These are phyloP conservation scores for Stephanodiscus minutulus DNA, from an alignment of 108 stramenopile species.

Conservation along the genomic window DNA sequence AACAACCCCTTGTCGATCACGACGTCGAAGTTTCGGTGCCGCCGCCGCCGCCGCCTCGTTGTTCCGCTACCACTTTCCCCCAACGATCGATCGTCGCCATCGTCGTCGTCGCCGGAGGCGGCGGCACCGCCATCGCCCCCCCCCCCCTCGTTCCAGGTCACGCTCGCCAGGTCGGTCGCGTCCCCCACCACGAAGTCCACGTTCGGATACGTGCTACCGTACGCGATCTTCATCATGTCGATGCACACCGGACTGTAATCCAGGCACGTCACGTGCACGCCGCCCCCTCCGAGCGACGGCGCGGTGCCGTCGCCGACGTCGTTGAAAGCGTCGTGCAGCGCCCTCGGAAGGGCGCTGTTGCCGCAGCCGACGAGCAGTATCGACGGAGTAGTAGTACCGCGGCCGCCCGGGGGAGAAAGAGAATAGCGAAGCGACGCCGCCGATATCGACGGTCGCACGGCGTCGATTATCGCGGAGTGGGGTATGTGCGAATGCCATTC, in stretches of 20 bases:
- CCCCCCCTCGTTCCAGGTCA: conserved; percentile 15
- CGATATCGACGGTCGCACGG: conserved; percentile 38
- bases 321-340: conserved; percentile 48
- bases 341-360: conserved; percentile 59
- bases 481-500: conserved; percentile 81
- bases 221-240: conserved; percentile 50
- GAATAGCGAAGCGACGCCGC: conserved; percentile 5
- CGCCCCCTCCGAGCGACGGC: neutral
- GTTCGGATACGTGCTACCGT: conserved; percentile 14
- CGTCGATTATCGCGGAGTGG: conserved; percentile 48
- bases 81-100: too few relatives aligned
- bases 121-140: too few relatives aligned
- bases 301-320: too few relatives aligned
- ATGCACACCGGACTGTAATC: conserved; percentile 73
- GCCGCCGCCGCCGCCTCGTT: neutral
- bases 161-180: conserved; percentile 50
- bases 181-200: conserved; percentile 74
- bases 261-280: conserved; percentile 49
- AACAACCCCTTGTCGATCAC: conserved; percentile 81
- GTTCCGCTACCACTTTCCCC: neutral
- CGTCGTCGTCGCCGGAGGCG: too few relatives aligned
- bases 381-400: too few relatives aligned
- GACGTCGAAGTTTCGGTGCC: conserved; percentile 51
- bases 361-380: conserved; percentile 68
- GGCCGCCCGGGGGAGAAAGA: neutral